Percentiles rank a stretch among this genome's conserved stretches.
These are phyloP conservation scores for Ceratocystis lukuohia DNA, from an alignment of 2,329 filamentous ascomycete species.

Conservation along the genomic window DNA sequence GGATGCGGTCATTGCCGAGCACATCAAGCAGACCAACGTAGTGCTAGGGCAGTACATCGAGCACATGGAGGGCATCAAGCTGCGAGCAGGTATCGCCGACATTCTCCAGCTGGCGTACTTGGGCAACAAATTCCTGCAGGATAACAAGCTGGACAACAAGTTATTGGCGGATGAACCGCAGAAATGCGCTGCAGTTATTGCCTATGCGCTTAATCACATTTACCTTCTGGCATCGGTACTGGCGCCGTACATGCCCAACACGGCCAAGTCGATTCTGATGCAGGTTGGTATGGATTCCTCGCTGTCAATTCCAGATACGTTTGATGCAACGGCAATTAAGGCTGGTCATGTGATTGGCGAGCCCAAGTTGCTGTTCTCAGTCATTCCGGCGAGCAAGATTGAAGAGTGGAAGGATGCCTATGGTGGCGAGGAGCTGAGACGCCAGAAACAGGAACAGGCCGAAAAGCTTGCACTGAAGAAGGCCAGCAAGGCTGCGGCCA, in stretches of 20 bases:
- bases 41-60: slow-evolving; percentile 53
- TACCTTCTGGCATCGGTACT: slow-evolving; percentile 68
- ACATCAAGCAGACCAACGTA: slow-evolving; percentile 50
- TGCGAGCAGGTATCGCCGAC: slow-evolving; percentile 51
- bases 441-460: slow-evolving; percentile 49
- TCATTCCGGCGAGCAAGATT: slow-evolving; percentile 68
- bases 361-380: slow-evolving; percentile 65
- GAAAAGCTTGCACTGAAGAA: slow-evolving; percentile 40
- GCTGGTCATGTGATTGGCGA: slow-evolving; percentile 71
- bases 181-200: slow-evolving; percentile 47
- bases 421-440: slow-evolving; percentile 50
- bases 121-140: slow-evolving; percentile 39
- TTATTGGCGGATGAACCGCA: slow-evolving; percentile 41
- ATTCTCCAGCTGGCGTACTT: slow-evolving; percentile 53
- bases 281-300: slow-evolving; percentile 52
- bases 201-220: slow-evolving; percentile 70
- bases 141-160: slow-evolving; percentile 41
- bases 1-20: slow-evolving; percentile 40
- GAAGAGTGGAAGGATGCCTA: slow-evolving; percentile 71
- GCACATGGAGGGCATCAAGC: slow-evolving; percentile 57
- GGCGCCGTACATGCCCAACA: slow-evolving; percentile 76
- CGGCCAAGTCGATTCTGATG: slow-evolving; percentile 56
- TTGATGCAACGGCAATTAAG: slow-evolving; percentile 47
- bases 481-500: slow-evolving; percentile 37
- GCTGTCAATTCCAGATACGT: slow-evolving; percentile 50